Conservation (phyloP, 768 basidiomycete genomes). For the Agaricus subrufescens region DNA sequence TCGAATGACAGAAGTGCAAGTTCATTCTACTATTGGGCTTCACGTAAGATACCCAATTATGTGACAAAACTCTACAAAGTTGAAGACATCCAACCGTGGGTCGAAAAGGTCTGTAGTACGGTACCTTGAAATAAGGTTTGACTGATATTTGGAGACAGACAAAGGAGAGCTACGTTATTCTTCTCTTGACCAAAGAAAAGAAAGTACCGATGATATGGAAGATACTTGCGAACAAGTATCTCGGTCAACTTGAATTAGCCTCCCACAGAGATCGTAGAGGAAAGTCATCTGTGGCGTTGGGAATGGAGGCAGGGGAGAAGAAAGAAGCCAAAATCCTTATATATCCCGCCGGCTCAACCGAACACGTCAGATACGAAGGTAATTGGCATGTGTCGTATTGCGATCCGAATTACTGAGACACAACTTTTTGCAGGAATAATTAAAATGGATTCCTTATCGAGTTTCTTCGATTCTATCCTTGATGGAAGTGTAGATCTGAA, state of each 20-base stretch:
- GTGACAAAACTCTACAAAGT: constrained; percentile 53
- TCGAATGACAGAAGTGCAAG: constrained; percentile 54
- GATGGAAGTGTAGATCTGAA: constrained; percentile 60
- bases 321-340: constrained; percentile 65
- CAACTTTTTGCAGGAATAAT: constrained; percentile 41
- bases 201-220: constrained; percentile 76
- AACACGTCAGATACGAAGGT: constrained; percentile 67
- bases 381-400: neutral
- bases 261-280: constrained; percentile 63
- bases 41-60: constrained; percentile 67
- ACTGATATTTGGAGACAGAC: constrained; percentile 15
- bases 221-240: constrained; percentile 68
- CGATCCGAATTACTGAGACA: neutral
- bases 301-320: constrained; percentile 48
- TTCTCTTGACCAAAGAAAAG: constrained; percentile 71
- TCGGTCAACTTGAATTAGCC: constrained; percentile 55
- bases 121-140: neutral
- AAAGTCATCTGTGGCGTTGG: constrained; percentile 51
- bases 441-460: constrained; percentile 71
- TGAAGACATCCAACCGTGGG: constrained; percentile 58
- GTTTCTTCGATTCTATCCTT: constrained; percentile 67
- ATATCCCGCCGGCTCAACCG: constrained; percentile 57
- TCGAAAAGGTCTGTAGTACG: constrained; percentile 51
- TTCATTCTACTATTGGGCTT: constrained; percentile 71
- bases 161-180: constrained; percentile 43